Conservation (phyloP, 805 yeast genomes). For the Candida germanica region DNA sequence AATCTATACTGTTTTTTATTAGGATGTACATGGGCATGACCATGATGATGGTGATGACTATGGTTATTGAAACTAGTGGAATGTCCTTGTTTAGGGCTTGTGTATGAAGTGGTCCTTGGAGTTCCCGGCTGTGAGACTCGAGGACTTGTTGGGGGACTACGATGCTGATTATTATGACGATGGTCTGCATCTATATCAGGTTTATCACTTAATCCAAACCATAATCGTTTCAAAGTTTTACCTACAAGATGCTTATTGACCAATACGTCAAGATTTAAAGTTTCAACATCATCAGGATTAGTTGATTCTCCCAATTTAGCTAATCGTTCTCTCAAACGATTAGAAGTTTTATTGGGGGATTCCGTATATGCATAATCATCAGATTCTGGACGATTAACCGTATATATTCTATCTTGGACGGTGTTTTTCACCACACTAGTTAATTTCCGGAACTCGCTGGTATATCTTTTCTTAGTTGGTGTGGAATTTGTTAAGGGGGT, state of each 20-base stretch:
- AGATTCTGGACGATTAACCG: constrained; percentile 17
- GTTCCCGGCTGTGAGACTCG: neutral
- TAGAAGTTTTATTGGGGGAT: constrained; percentile 8
- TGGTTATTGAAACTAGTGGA: neutral
- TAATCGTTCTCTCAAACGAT: constrained; percentile 29
- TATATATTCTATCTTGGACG: constrained; percentile 55
- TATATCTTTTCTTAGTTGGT: constrained; percentile 26
- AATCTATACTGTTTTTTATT: constrained; percentile 21
- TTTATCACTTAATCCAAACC: constrained; percentile 23
- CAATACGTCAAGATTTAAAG: constrained; percentile 35
- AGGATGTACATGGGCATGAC: constrained; percentile 1
- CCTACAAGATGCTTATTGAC: constrained; percentile 32
- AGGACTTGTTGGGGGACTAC: neutral
- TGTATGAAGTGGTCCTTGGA: neutral
- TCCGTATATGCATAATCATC: constrained; percentile 13
- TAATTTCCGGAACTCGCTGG: constrained; percentile 46
- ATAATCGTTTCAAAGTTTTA: constrained; percentile 30
- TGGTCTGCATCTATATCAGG: neutral
- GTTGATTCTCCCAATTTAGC: constrained; percentile 34
- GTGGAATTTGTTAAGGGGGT: neutral
- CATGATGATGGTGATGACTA: constrained; percentile 9
- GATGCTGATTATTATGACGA: neutral
- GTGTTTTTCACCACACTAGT: constrained; percentile 70
- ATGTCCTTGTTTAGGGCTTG: too few relatives aligned
- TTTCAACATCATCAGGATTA: constrained; percentile 40